Percentiles rank a stretch among this genome's conserved stretches.
These are phyloP conservation scores for Botryotinia calthae DNA, from an alignment of 2,329 filamentous ascomycete genomes.

Conservation along the genomic window DNA sequence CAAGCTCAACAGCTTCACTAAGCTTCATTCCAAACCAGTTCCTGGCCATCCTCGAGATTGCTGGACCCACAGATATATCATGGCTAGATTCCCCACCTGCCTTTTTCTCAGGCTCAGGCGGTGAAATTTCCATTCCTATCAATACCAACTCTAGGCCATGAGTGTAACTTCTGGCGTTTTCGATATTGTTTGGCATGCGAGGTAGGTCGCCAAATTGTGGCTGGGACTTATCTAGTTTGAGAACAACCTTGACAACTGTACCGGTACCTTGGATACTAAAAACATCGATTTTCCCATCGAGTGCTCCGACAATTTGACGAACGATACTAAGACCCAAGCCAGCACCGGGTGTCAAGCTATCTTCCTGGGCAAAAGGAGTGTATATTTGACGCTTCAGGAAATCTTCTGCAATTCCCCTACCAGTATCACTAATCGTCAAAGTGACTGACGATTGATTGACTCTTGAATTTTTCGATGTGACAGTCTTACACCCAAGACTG, in stretches of 20 bases:
- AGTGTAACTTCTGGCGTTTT: constrained; percentile 10
- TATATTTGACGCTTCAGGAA: constrained; percentile 58
- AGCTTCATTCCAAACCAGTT: constrained; percentile 22
- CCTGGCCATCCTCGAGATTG: constrained; percentile 20
- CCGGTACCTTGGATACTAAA: constrained; percentile 52
- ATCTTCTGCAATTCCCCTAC: constrained; percentile 61
- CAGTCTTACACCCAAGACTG: constrained; percentile 37
- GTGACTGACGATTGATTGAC: constrained; percentile 30
- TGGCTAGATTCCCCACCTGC: not conserved
- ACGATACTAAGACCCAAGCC: constrained; percentile 65
- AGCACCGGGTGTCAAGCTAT: constrained; percentile 54
- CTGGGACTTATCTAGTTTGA: constrained; percentile 19
- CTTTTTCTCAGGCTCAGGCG: not conserved
- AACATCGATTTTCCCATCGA: constrained; percentile 59
- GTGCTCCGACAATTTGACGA: constrained; percentile 57
- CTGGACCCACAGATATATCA: not conserved
- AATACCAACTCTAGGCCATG: constrained; percentile 13
- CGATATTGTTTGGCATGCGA: constrained; percentile 32
- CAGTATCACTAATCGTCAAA: constrained; percentile 57
- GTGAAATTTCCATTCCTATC: constrained; percentile 26
- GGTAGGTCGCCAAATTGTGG: constrained; percentile 38
- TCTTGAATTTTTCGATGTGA: constrained; percentile 23
- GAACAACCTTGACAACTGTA: constrained; percentile 47
- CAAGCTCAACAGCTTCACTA: not conserved
- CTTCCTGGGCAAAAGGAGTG: constrained; percentile 56